Base-by-base conservation (phyloP, 1,139 yeast genomes). In the Debaryomyces sp. region DNA sequence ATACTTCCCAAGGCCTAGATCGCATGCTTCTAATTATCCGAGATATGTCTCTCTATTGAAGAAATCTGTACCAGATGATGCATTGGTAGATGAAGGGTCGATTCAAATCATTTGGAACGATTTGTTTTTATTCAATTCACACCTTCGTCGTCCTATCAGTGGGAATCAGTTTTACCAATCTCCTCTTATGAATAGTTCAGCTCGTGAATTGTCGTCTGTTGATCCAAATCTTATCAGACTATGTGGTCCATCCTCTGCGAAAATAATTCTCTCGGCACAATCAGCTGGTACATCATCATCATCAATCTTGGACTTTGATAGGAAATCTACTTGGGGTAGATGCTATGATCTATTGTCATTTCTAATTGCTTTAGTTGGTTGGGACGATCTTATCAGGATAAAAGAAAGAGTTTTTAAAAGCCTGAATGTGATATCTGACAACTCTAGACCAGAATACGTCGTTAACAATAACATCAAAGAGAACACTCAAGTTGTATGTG, bases 301-400 rank as follows among this genome's bases (percentile, higher is more conserved):
- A 12, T 68, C 76, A 1, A 57, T 73, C 4, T 50, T 71, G 21
- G 76, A 73, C 47, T 74, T 73, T 51, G 60, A 62, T 38, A 59
- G 60, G 41, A 66, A 60, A 33, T 71, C 77, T 0, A 71, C 77
- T 2, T 75, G 79, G 78, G 80, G 80, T 5, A 63, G 76, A 47
- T 61, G 72, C 40, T 75, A 73, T 53, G 77, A 74, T 49, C 55
- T 75, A 34, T 51, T 75, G 42, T 66, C 78, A 3, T 61, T 70
- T 27, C 60, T 75, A 37, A 66, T 71, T 1, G 77, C 79, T 1
- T 49, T 64, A 17, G 61, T 67, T 27, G 80, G 80, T 1, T 75
- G 80, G 80, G 78, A 75, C 47, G 56, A 58, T 40, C 47, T 66
- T 38, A 68, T 70, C 27, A 45, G 52, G 3, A 41, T 69, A 36